Evolutionary conservation across 257 asterid species (phyloP).

Genomic region (Apocynum venetum): DNA sequence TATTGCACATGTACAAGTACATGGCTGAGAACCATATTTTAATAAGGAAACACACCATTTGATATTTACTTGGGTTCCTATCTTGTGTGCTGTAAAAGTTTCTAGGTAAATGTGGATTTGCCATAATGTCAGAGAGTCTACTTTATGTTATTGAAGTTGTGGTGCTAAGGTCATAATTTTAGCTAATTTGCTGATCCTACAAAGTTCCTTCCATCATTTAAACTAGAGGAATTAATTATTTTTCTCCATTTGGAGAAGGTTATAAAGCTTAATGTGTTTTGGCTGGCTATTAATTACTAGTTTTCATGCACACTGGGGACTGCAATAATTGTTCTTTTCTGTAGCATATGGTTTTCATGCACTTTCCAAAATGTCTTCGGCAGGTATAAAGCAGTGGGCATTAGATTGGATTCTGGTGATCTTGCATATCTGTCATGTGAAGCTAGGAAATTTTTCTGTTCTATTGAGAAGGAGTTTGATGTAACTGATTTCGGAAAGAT

Average conservation of each 20-base stretch:
- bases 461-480: slow-evolving; percentile 71
- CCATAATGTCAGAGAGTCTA: not conserved
- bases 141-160: not conserved
- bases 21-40: not conserved
- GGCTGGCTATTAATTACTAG: not conserved
- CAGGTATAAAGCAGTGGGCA: slow-evolving; percentile 86
- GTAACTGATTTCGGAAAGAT: slow-evolving; percentile 65
- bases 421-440: slow-evolving; percentile 89
- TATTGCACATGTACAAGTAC: not conserved
- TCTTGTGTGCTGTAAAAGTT: not conserved
- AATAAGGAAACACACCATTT: not conserved
- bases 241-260: not conserved
- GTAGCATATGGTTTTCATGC: slow-evolving; percentile 12
- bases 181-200: not conserved
- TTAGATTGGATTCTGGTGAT: slow-evolving; percentile 97
- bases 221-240: not conserved
- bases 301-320: not conserved
- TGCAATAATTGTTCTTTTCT: not conserved
- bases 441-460: slow-evolving; percentile 61
- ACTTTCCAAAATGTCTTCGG: slow-evolving; percentile 18
- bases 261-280: not conserved
- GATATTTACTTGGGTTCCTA: not conserved
- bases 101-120: not conserved
- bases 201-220: not conserved
- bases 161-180: not conserved